phyloP scores from a whole-genome alignment of 1,284 basidiomycete species.

The Puccinia hordei region DNA sequence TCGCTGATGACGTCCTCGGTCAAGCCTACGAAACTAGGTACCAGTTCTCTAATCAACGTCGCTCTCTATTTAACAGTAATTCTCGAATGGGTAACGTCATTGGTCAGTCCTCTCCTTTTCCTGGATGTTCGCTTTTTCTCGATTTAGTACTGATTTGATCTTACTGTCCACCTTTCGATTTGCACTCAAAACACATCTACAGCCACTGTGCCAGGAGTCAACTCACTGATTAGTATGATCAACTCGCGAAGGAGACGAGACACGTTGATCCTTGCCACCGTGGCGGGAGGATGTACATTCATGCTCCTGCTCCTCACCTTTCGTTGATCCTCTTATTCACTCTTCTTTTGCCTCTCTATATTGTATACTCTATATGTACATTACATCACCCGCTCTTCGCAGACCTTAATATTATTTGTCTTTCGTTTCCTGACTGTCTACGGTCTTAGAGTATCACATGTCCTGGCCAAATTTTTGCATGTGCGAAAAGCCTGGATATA shows the following conservation, averaged over 20 bases:
- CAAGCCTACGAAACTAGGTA: slow-evolving; percentile 97
- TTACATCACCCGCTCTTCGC: neutral
- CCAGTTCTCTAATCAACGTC: slow-evolving; percentile 84
- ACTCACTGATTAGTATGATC: slow-evolving; percentile 87
- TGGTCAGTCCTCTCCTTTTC: slow-evolving; percentile 64
- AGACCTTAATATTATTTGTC: neutral
- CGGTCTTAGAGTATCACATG: too few species aligned
- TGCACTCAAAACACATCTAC: slow-evolving; percentile 17
- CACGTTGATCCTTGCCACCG: slow-evolving; percentile 80
- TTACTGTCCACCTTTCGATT: neutral
- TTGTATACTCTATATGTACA: slow-evolving; percentile 24
- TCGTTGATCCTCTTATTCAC: neutral
- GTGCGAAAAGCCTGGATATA: too few species aligned
- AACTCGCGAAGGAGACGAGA: slow-evolving; percentile 84
- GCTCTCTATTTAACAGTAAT: slow-evolving; percentile 74
- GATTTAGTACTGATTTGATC: neutral
- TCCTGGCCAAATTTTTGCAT: too few species aligned
- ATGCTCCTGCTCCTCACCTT: slow-evolving; percentile 67
- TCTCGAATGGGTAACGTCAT: slow-evolving; percentile 79
- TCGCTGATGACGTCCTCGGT: slow-evolving; percentile 44
- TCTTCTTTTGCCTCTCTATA: neutral
- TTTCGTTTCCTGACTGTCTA: neutral
- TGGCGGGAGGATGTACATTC: slow-evolving; percentile 81
- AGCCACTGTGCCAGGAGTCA: slow-evolving; percentile 90
- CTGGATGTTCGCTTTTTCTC: neutral